A percentile compares a stretch with the other conserved stretches of the same genome.
These are phyloP conservation scores for Dillenia turbinata DNA, from an alignment of 164 flowering plant genomes.

Conservation along the genomic window DNA sequence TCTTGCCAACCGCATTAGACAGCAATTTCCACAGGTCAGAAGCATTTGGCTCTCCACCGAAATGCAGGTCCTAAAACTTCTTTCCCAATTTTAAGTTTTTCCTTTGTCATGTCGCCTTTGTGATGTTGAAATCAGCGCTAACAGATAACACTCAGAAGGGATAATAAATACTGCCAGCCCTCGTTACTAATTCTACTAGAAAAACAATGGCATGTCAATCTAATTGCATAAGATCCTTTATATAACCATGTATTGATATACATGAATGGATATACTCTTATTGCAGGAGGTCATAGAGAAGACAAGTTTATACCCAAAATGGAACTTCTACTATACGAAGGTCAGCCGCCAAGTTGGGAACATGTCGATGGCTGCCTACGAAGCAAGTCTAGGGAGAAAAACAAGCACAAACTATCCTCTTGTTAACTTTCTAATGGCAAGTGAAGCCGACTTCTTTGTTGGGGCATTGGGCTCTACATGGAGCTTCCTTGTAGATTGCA, in stretches of 20 bases:
- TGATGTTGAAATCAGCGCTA: no score
- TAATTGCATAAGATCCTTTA: not conserved
- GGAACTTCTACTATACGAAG: constrained; percentile 85
- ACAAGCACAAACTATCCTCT: constrained; percentile 78
- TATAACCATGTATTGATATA: not conserved
- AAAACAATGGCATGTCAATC: no score
- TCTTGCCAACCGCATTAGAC: constrained; percentile 61
- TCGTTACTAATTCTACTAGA: no score
- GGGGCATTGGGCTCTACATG: constrained; percentile 99
- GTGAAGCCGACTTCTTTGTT: constrained; percentile 70
- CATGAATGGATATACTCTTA: not conserved
- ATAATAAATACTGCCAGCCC: no score
- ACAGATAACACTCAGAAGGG: no score
- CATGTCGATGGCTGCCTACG: constrained; percentile 77
- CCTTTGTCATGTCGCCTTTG: no score
- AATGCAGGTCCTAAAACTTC: constrained; percentile 66
- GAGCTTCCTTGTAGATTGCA: constrained; percentile 93
- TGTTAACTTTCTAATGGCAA: constrained; percentile 73
- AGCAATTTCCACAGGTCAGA: constrained; percentile 66
- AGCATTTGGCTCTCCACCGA: constrained; percentile 94
- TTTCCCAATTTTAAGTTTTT: not conserved
- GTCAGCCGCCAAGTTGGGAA: constrained; percentile 81
- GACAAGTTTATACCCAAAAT: constrained; percentile 40
- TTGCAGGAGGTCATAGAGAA: constrained; percentile 76
- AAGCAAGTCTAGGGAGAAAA: constrained; percentile 83